A percentile compares a stretch with the other conserved stretches of the same genome.
These are phyloP conservation scores for Scolecobasidium constrictum DNA, from an alignment of 2,329 filamentous ascomycete species.

Conservation along the genomic window DNA sequence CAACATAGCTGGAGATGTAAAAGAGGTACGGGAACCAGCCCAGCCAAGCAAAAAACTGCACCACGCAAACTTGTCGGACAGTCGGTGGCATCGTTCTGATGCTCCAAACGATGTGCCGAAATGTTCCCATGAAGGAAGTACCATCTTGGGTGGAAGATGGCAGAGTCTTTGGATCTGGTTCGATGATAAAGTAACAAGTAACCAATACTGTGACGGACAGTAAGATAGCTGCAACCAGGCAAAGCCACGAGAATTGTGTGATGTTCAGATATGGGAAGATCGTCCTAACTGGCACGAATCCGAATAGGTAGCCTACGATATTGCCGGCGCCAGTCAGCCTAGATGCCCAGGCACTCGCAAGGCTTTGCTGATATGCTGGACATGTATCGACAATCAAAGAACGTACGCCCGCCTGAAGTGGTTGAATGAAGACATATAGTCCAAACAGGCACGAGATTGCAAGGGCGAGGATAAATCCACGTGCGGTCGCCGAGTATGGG, in stretches of 20 bases:
- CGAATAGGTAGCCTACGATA: conserved; percentile 20
- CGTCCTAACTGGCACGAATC: conserved; percentile 13
- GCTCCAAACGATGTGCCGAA: conserved; percentile 8
- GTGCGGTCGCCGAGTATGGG: background rate
- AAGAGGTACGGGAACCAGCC: conserved; percentile 27
- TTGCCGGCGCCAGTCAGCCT: conserved; percentile 19
- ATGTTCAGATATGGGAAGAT: conserved; percentile 12
- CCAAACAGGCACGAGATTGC: conserved; percentile 17
- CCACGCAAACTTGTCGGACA: conserved; percentile 29
- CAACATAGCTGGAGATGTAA: conserved; percentile 18
- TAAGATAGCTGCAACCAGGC: conserved; percentile 9
- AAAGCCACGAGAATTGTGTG: conserved; percentile 14
- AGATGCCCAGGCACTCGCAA: conserved; percentile 21
- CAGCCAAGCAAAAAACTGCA: conserved; percentile 48
- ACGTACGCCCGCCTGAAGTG: conserved; percentile 21
- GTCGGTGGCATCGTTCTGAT: conserved; percentile 7
- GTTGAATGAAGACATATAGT: conserved; percentile 22
- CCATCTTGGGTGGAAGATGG: background rate
- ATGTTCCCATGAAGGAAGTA: conserved; percentile 4
- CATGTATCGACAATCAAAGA: conserved; percentile 23
- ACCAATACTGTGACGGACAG: conserved; percentile 4
- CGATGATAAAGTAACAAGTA: conserved; percentile 3
- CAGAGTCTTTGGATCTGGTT: conserved; percentile 4
- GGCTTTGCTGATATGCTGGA: conserved; percentile 19
- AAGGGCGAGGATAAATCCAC: background rate